Percentiles rank a stretch among this genome's conserved stretches.
phyloP scores from a whole-genome alignment of 768 basidiomycete species.

The Phylloporus arenicola region DNA sequence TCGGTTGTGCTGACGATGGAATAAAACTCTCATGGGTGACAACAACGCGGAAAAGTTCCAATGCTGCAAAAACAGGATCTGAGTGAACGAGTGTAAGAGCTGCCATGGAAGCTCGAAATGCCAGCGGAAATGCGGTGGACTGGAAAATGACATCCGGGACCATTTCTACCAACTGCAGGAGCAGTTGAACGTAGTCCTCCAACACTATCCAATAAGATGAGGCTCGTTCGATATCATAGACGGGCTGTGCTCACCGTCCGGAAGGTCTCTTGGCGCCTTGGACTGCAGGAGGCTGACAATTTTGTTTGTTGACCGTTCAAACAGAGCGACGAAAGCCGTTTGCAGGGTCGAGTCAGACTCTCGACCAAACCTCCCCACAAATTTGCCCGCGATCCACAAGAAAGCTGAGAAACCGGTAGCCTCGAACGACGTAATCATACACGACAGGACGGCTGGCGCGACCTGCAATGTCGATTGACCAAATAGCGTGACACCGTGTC shows the following conservation, averaged over 20 bases:
- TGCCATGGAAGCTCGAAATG: constrained; percentile 70
- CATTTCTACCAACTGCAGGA: constrained; percentile 60
- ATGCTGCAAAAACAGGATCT: constrained; percentile 73
- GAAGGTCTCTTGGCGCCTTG: constrained; percentile 67
- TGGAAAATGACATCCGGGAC: constrained; percentile 75
- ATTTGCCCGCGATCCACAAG: constrained; percentile 90
- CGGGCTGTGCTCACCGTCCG: constrained; percentile 70
- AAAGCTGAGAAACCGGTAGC: constrained; percentile 78
- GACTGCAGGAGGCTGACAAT: constrained; percentile 61
- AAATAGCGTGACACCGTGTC: constrained; percentile 82
- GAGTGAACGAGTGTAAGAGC: constrained; percentile 78
- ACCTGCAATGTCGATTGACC: constrained; percentile 59
- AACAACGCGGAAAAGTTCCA: constrained; percentile 75
- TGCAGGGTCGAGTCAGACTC: constrained; percentile 54
- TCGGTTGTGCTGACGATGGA: constrained; percentile 43
- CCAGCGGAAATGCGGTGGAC: constrained; percentile 69
- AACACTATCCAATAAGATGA: constrained; percentile 53
- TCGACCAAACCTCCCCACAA: constrained; percentile 71
- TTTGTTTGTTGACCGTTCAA: constrained; percentile 72
- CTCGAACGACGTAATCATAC: constrained; percentile 79
- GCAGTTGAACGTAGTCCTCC: constrained; percentile 88
- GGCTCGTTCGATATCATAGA: not conserved
- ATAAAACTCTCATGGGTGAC: constrained; percentile 69
- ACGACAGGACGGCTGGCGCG: constrained; percentile 61
- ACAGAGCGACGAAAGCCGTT: constrained; percentile 54